Evolutionary conservation across 768 basidiomycete species (phyloP).

Genomic region (Suillus placidus): DNA sequence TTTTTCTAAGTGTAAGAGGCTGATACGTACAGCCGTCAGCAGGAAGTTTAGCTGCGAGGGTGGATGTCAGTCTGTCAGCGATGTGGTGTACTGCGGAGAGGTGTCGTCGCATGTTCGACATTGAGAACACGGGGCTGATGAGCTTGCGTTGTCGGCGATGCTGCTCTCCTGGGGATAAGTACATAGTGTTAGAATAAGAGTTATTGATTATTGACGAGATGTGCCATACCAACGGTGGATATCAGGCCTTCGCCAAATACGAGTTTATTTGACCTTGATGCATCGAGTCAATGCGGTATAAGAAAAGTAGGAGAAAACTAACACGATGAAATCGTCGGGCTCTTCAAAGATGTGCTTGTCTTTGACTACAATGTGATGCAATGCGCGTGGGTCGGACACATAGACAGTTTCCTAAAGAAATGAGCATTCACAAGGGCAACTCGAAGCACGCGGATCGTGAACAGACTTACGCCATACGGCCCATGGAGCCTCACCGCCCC

Average conservation of each 20-base stretch:
- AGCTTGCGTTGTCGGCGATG: constrained; percentile 47
- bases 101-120: constrained; percentile 40
- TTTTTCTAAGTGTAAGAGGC: constrained; percentile 19
- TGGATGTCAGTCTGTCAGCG: constrained; percentile 26
- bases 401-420: constrained; percentile 42
- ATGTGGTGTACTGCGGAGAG: constrained; percentile 34
- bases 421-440: neutral
- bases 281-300: neutral
- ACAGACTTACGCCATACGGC: constrained; percentile 46
- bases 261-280: constrained; percentile 4
- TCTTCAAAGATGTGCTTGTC: constrained; percentile 55
- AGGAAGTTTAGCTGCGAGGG: constrained; percentile 23
- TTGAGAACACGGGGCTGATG: constrained; percentile 47
- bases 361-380: constrained; percentile 50
- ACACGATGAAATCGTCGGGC: constrained; percentile 48
- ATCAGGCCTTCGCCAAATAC: constrained; percentile 5
- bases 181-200: constrained; percentile 8
- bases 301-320: constrained; percentile 15
- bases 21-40: constrained; percentile 25
- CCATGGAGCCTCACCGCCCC: constrained; percentile 49
- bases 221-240: neutral
- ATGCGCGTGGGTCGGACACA: constrained; percentile 50
- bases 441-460: neutral
- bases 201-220: neutral
- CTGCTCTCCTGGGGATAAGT: constrained; percentile 36